Evolutionary conservation across 352 stramenopile genomes (phyloP).

Genomic region (Phytophthora macrochlamydospora): DNA sequence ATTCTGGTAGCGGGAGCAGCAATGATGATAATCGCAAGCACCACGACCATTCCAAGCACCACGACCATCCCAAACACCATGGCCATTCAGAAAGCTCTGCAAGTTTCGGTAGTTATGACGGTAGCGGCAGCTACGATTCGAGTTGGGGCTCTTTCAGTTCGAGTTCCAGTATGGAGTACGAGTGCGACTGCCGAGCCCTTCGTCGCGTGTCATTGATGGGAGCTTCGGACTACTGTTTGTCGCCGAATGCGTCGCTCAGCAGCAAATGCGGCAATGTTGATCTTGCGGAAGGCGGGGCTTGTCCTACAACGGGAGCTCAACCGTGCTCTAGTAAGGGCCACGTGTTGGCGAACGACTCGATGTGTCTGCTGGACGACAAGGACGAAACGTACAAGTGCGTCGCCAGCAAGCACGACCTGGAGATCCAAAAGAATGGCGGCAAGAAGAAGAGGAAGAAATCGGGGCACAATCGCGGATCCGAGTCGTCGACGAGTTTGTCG

Average conservation of each 20-base stretch:
- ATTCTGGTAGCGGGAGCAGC: not conserved
- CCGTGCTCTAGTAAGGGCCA: constrained; percentile 68
- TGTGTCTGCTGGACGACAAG: constrained; percentile 61
- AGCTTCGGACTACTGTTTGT: constrained; percentile 70
- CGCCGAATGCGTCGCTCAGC: constrained; percentile 40
- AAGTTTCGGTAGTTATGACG: constrained; percentile 17
- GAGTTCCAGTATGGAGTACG: constrained; percentile 42
- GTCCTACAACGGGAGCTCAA: constrained; percentile 51
- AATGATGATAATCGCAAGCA: not conserved
- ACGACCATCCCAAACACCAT: constrained; percentile 2
- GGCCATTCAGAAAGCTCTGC: constrained; percentile 4
- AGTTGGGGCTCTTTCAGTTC: constrained; percentile 31
- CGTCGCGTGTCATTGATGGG: constrained; percentile 74
- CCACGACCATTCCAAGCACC: too few species aligned
- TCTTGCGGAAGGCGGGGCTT: constrained; percentile 58
- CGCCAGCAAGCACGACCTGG: constrained; percentile 63
- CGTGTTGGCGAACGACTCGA: constrained; percentile 60
- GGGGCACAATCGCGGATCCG: constrained; percentile 13
- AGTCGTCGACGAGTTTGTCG: constrained; percentile 19
- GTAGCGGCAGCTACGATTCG: constrained; percentile 25
- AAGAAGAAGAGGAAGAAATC: constrained; percentile 51
- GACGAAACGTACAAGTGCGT: constrained; percentile 80
- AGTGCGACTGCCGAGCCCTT: constrained; percentile 44
- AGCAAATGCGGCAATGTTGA: constrained; percentile 74
- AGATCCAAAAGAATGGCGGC: constrained; percentile 64